Base-by-base conservation (phyloP, 805 yeast genomes). In the Yarrowia bubula region DNA sequence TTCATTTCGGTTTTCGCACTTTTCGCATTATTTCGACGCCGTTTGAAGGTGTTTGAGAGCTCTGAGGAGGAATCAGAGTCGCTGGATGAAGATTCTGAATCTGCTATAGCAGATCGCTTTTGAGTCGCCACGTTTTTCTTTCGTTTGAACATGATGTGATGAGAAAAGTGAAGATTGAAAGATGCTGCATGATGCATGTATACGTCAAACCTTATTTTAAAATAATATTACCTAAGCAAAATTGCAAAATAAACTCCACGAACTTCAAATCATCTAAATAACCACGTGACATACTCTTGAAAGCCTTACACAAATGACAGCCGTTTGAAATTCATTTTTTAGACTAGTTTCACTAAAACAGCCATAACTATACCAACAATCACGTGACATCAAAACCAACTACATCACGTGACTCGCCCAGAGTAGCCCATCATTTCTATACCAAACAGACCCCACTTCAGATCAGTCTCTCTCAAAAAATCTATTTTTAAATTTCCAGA, bases 91-190 rank as follows among this genome's bases (percentile, higher is more conserved):
- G 57, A 51, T n/a, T 51, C 58, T 3, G 41, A 35, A 31, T 48
- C 55, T 8, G 14, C 8, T 7, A 48, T 18, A 11, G 41, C 14
- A 3, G 31, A 8, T 35, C 55, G n/a, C 18, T 48, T 48, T 4
- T 48, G 55, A 8, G 11, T 31, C 38, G 38, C 13, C 8, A 8
- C 31, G 41, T 15, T 35, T 18, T 48, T 48, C 38, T 35, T 35
- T 3, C 55, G 55, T 17, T 48, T 48, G 55, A 48, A 48, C 55
- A 48, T 48, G 41, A 17, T n/a, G n/a, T n/a, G n/a, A n/a, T n/a
- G n/a, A n/a, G 11, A 32, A 6, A 3, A 28, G 35, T 48, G 53
- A 11, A 32, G 51, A 32, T 31, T 46, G 47, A 15, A 43, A 14
- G n/a, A 13, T 13, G 15, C 8, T 42, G 46, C 31, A 42, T 18